Evolutionary conservation across 495 filamentous ascomycete genomes (phyloP).

Genomic region (Neurospora sublineolata): DNA sequence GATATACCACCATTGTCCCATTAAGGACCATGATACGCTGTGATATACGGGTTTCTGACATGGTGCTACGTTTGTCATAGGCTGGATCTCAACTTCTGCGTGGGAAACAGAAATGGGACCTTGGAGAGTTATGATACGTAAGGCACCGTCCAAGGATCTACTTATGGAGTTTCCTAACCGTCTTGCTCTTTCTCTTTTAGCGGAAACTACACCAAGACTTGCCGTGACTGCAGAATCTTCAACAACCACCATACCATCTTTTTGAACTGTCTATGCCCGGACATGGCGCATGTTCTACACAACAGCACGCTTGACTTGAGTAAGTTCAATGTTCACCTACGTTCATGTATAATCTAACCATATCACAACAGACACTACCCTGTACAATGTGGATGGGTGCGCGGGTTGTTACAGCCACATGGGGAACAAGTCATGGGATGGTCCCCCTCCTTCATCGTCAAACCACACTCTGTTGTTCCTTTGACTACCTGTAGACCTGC

Average conservation of each 20-base stretch:
- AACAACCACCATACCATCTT: conserved; percentile 1
- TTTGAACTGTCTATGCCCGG: conserved; percentile 6
- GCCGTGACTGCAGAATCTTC: conserved; percentile 5
- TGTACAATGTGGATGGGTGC: conserved; percentile 6
- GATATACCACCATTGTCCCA: background rate
- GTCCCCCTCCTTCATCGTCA: background rate
- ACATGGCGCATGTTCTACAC: background rate
- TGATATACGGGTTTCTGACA: background rate
- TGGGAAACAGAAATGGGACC: conserved; percentile 10
- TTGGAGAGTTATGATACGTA: conserved; percentile 9
- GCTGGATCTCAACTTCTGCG: conserved; percentile 13
- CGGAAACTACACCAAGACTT: conserved; percentile 10
- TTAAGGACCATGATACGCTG: background rate
- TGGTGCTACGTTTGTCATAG: background rate
- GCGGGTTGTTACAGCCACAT: conserved; percentile 9
- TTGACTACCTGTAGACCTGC: background rate
- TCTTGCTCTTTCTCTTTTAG: background rate
- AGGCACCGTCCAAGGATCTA: background rate
- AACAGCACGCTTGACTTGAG: conserved; percentile 9
- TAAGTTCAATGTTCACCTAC: background rate
- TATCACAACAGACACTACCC: conserved; percentile 5
- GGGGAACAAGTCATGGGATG: conserved; percentile 9
- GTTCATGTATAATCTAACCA: background rate
- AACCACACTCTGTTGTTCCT: background rate
- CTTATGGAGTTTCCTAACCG: background rate